Evolutionary conservation across 345 rosid species (phyloP).

Genomic region (Populus euphratica): DNA sequence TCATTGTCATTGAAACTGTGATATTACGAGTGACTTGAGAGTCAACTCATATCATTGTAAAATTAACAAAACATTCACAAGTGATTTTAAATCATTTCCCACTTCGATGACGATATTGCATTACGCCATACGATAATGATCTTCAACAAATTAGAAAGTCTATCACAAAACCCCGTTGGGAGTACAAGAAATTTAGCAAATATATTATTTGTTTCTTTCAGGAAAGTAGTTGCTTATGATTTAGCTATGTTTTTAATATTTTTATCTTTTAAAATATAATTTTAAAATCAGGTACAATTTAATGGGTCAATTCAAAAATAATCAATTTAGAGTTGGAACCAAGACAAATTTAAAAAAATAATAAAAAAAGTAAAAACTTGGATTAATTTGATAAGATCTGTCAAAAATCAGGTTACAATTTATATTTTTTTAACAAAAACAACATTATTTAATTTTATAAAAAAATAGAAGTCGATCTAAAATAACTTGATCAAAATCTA

Average conservation of each 20-base stretch:
- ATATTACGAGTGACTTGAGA: neutral
- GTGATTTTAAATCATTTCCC: neutral
- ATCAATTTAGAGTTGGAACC: rapidly evolving
- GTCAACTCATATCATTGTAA: neutral
- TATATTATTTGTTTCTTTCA: too few species aligned
- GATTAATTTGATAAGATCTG: rapidly evolving
- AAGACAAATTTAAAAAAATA: rapidly evolving
- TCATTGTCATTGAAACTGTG: neutral
- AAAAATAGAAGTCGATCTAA: rapidly evolving
- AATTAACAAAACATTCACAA: neutral
- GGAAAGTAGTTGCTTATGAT: too few species aligned
- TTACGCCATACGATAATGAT: neutral
- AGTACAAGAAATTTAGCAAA: too few species aligned
- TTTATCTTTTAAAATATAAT: rapidly evolving
- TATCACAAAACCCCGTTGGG: neutral
- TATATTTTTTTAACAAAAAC: too few species aligned
- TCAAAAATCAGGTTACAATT: too few species aligned
- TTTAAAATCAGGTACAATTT: too few species aligned
- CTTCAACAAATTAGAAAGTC: neutral
- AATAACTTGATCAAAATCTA: rapidly evolving
- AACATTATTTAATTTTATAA: too few species aligned
- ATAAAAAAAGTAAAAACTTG: rapidly evolving
- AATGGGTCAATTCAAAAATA: rapidly evolving
- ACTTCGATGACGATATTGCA: neutral
- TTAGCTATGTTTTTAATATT: too few species aligned